Evolutionary conservation across 331 rosid genomes (phyloP), one percentile per base, ranked within the genome.

Genomic region (Pyrus hybrid): DNA sequence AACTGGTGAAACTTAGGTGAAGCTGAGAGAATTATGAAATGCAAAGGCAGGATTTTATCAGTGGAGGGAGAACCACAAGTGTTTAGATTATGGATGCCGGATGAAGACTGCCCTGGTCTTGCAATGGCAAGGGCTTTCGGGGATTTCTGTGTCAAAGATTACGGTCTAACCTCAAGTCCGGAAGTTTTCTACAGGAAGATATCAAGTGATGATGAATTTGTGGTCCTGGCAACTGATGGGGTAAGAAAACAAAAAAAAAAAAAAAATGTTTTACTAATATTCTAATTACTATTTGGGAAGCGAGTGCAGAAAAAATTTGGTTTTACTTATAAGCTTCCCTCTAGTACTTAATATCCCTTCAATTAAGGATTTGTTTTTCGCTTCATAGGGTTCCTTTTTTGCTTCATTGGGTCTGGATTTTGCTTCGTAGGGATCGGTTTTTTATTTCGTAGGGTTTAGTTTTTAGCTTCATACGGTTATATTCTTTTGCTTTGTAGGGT

Each of bases 101-200:
- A 94, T 29, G 92, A 84, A 60, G 92, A 94, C 68, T 91, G 89
- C 74, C 97, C 99, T 32, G 97, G 99, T 68, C 86, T 94, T 0
- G 99, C 99, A 28, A 94, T 94, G 99, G 85, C 99, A 17, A 90
- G 99, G 76, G 91, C 97, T 51, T 90, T 94, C 6, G 99, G 97
- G n/a, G 99, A 94, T 68, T 94, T 94, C 76, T 94, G 99, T 80
- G 82, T 92, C 22, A 94, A 94, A 84, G 96, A 92, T 79, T 90
- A 83, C 70, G 99, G 99, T 73, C 92, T 94, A 41, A 92, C 87
- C 77, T 79, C 99, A 56, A 58, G 5, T 53, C 99, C 99, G 22
- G 93, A 88, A 23, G 84, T 92, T 23, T 86, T 74, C 54, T 92
- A 86, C 43, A 80, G 93, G 82, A 90, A 73, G 37, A 63, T 94